Evolutionary conservation across 345 rosid genomes (phyloP).

Genomic region (Ceriops tagal): DNA sequence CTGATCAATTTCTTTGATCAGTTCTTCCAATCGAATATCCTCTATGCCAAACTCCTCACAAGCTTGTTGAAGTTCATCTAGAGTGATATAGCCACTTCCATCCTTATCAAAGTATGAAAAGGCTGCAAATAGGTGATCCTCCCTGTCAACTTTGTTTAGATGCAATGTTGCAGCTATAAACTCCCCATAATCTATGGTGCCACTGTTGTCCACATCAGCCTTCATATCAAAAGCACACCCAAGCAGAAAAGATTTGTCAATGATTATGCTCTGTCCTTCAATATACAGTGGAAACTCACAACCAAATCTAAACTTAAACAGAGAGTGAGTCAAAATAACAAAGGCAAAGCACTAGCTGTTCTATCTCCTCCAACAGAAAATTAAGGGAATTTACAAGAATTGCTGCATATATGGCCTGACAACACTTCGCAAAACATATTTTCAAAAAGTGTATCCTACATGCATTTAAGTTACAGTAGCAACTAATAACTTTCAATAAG

Average conservation of each 20-base stretch:
- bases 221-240: slow-evolving; percentile 10
- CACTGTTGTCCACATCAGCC: slow-evolving; percentile 31
- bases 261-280: neutral
- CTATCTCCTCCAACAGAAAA: too few relatives aligned
- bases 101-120: slow-evolving; percentile 30
- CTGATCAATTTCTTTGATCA: slow-evolving; percentile 26
- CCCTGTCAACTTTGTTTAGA: slow-evolving; percentile 26
- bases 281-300: neutral
- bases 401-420: too few relatives aligned
- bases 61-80: slow-evolving; percentile 30
- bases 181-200: slow-evolving; percentile 31
- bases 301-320: too few relatives aligned
- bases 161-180: slow-evolving; percentile 31
- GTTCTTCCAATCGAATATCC: slow-evolving; percentile 25
- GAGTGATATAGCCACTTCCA: slow-evolving; percentile 32
- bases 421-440: too few relatives aligned
- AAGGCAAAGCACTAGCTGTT: too few relatives aligned
- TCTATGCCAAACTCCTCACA: slow-evolving; percentile 23
- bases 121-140: slow-evolving; percentile 32
- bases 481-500: too few relatives aligned
- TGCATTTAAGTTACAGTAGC: too few relatives aligned
- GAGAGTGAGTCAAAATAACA: too few relatives aligned
- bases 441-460: too few relatives aligned
- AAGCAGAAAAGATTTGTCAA: neutral
- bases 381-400: too few relatives aligned